Evolutionary conservation across 78 protist species (phyloP).

Genomic region (Paratrimastix pyriformis): DNA sequence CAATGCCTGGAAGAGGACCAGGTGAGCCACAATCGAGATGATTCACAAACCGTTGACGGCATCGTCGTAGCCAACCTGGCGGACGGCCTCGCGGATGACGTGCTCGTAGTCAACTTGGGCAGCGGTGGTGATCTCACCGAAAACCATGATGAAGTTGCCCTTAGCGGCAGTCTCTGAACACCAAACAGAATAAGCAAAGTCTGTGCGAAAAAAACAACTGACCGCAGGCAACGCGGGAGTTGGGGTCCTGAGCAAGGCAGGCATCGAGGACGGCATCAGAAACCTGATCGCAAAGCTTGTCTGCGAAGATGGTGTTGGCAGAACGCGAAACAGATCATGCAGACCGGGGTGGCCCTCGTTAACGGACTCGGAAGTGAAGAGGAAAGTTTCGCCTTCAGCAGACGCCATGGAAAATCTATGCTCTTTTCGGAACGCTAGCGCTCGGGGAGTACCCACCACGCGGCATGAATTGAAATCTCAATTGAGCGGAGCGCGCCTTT

Average conservation of each 20-base stretch:
- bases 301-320: conserved; percentile 35
- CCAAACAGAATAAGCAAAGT: background rate
- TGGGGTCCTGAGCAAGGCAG: conserved; percentile 90
- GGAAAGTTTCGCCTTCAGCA: no score
- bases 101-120: conserved; percentile 91
- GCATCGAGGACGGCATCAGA: conserved; percentile 99
- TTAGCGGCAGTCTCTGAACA: conserved; percentile 80
- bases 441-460: no score
- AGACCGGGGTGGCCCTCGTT: conserved; percentile 93
- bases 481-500: no score
- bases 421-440: no score
- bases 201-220: background rate
- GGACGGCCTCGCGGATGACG: conserved; percentile 84
- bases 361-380: conserved; percentile 95
- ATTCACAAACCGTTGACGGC: conserved; percentile 37
- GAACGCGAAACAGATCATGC: background rate
- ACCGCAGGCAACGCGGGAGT: conserved; percentile 91
- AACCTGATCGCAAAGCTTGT: conserved; percentile 97
- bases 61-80: conserved; percentile 89
- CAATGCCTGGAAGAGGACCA: no score
- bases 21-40: no score
- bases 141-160: conserved; percentile 92
- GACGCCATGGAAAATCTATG: no score
- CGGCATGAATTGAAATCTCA: no score
- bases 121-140: conserved; percentile 98